These are phyloP conservation scores for Bruguiera hainesii DNA, from an alignment of 441 rosid genomes.

Conservation along the genomic window DNA sequence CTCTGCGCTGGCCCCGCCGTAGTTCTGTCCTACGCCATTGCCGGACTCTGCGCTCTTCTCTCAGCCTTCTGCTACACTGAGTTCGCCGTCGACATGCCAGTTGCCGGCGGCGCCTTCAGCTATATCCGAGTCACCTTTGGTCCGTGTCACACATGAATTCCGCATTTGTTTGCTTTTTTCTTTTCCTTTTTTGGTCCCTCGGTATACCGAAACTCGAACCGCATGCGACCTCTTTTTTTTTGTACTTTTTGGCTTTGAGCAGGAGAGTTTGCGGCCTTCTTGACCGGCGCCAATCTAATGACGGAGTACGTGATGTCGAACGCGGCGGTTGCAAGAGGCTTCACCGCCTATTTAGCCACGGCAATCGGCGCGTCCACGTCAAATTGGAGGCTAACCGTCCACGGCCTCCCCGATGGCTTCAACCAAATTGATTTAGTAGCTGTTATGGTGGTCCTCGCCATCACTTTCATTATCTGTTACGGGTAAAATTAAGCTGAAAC, in stretches of 20 bases:
- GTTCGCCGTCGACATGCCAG: constrained; percentile 92
- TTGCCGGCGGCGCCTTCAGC: constrained; percentile 95
- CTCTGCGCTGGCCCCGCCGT: constrained; percentile 68
- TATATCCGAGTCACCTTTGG: constrained; percentile 89
- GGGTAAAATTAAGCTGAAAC: constrained; percentile 24
- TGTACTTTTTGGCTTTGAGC: background rate
- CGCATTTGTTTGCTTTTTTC: too few relatives aligned
- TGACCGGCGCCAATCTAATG: constrained; percentile 84
- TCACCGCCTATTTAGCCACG: constrained; percentile 65
- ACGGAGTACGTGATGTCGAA: constrained; percentile 90
- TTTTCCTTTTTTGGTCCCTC: too few relatives aligned
- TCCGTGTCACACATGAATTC: constrained; percentile 12
- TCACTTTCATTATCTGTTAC: constrained; percentile 71
- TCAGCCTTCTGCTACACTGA: constrained; percentile 97
- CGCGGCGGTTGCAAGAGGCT: constrained; percentile 85
- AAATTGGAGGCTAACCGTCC: constrained; percentile 57
- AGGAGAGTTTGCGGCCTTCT: constrained; percentile 89
- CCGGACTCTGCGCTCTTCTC: constrained; percentile 87
- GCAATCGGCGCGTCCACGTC: constrained; percentile 65
- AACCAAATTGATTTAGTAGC: constrained; percentile 73
- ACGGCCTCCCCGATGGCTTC: constrained; percentile 63
- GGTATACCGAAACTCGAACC: too few relatives aligned
- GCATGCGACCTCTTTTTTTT: too few relatives aligned
- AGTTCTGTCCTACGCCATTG: constrained; percentile 81
- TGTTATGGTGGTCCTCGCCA: constrained; percentile 42